These are phyloP conservation scores for Buxus sempervirens DNA, from an alignment of 164 flowering plant species.

Conservation along the genomic window DNA sequence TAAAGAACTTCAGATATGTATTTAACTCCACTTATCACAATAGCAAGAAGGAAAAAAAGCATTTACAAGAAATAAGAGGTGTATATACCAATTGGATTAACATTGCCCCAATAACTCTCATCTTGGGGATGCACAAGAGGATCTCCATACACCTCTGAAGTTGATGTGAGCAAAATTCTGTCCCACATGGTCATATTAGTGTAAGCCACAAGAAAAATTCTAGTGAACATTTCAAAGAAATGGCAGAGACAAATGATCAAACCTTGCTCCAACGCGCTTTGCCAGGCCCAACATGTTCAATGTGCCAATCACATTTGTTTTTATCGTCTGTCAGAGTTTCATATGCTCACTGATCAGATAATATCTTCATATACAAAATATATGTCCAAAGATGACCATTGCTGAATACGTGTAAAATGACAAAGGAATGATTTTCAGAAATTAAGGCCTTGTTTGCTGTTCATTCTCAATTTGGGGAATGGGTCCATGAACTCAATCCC, in stretches of 20 bases:
- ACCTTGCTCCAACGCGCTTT: slow-evolving; percentile 81
- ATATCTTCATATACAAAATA: neutral
- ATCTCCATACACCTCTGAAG: slow-evolving; percentile 98
- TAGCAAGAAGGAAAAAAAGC: neutral
- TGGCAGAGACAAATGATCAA: neutral
- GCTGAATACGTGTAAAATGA: neutral
- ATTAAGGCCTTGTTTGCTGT: neutral
- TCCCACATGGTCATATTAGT: neutral
- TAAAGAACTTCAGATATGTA: neutral
- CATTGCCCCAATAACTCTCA: slow-evolving; percentile 98
- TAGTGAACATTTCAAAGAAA: neutral
- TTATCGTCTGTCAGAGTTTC: slow-evolving; percentile 54
- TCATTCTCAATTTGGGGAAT: too few species aligned
- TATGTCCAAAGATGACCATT: neutral
- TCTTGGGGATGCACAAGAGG: slow-evolving; percentile 95
- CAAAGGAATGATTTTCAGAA: neutral
- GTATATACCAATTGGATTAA: slow-evolving; percentile 86
- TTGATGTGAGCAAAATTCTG: slow-evolving; percentile 92
- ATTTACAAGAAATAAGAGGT: neutral
- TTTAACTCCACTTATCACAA: neutral
- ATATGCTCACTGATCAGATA: neutral
- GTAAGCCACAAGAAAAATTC: neutral
- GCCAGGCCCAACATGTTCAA: slow-evolving; percentile 74
- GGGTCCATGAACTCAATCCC: too few species aligned
- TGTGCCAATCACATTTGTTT: slow-evolving; percentile 81